phyloP scores from a whole-genome alignment of 805 yeast genomes.

The Wickerhamiella azyma region DNA sequence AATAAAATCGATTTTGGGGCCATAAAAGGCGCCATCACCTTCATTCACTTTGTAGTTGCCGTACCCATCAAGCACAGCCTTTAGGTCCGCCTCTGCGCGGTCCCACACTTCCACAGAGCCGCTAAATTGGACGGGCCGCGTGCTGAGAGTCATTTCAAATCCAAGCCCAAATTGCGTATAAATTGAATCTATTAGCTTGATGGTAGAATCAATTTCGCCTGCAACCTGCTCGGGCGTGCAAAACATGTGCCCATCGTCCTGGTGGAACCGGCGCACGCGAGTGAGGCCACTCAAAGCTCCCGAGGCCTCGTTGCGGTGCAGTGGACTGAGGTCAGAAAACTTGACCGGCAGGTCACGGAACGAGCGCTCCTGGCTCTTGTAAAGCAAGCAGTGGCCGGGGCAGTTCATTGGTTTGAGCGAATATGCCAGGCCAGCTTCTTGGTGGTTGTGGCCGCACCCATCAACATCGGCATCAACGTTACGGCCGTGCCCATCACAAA shows the following conservation, averaged over 20 bases:
- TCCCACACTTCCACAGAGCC: constrained; percentile 75
- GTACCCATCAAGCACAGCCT: constrained; percentile 41
- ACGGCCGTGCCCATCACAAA: constrained; percentile 30
- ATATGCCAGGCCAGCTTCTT: constrained; percentile 32
- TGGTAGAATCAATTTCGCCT: constrained; percentile 55
- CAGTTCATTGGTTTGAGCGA: constrained; percentile 79
- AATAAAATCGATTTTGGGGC: constrained; percentile 68
- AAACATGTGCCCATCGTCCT: constrained; percentile 96
- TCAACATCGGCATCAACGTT: background rate
- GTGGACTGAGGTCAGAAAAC: constrained; percentile 74
- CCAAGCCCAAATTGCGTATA: constrained; percentile 55
- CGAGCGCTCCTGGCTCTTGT: constrained; percentile 59
- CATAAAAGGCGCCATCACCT: constrained; percentile 86
- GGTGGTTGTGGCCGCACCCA: constrained; percentile 9
- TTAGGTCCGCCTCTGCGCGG: constrained; percentile 58
- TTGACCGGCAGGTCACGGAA: constrained; percentile 79
- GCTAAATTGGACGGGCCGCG: constrained; percentile 69
- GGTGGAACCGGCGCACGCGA: constrained; percentile 88
- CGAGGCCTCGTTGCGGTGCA: constrained; percentile 88
- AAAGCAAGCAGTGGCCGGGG: constrained; percentile 73
- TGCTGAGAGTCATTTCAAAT: constrained; percentile 60
- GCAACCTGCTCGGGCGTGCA: constrained; percentile 69
- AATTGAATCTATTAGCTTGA: constrained; percentile 59
- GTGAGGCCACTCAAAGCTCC: constrained; percentile 91
- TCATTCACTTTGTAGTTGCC: constrained; percentile 45